Percentiles rank a stretch among this genome's conserved stretches.
Conservation (phyloP, 2,329 filamentous ascomycete genomes). For the Thelonectria discophora region DNA sequence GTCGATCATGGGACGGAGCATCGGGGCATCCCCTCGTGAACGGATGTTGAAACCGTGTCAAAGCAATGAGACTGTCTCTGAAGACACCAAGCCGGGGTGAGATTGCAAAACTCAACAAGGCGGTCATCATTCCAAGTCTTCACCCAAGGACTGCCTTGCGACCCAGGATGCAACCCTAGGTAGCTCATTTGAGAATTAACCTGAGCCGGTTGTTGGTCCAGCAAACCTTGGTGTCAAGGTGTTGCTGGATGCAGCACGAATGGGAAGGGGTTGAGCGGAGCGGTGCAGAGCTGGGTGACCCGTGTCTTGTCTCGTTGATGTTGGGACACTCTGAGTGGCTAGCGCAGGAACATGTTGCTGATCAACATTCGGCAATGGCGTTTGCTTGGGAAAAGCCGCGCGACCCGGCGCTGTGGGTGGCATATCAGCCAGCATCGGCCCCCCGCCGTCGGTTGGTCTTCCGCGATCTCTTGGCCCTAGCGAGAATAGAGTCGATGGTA, state of each 20-base stretch:
- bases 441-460: slow-evolving; percentile 8
- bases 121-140: slow-evolving; percentile 21
- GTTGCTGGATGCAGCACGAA: too few species aligned
- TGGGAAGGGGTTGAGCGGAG: not conserved
- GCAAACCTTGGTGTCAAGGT: slow-evolving; percentile 1
- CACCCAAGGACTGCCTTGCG: slow-evolving; percentile 12
- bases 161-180: not conserved
- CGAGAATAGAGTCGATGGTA: not conserved
- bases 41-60: slow-evolving; percentile 7
- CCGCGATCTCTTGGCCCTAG: slow-evolving; percentile 8
- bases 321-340: slow-evolving; percentile 8
- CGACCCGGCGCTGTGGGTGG: slow-evolving; percentile 19
- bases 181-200: not conserved
- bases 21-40: slow-evolving; percentile 1
- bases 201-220: not conserved
- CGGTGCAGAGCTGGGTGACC: slow-evolving; percentile 10
- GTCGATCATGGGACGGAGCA: slow-evolving; percentile 3
- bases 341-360: slow-evolving; percentile 17
- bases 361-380: slow-evolving; percentile 24
- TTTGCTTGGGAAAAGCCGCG: slow-evolving; percentile 15
- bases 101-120: slow-evolving; percentile 18
- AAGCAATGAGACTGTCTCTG: slow-evolving; percentile 16
- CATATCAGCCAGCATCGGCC: slow-evolving; percentile 7
- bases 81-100: slow-evolving; percentile 19
- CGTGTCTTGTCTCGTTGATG: slow-evolving; percentile 6